Evolutionary conservation across 1,284 basidiomycete species (phyloP).

Genomic region (Blastosporella zonata): DNA sequence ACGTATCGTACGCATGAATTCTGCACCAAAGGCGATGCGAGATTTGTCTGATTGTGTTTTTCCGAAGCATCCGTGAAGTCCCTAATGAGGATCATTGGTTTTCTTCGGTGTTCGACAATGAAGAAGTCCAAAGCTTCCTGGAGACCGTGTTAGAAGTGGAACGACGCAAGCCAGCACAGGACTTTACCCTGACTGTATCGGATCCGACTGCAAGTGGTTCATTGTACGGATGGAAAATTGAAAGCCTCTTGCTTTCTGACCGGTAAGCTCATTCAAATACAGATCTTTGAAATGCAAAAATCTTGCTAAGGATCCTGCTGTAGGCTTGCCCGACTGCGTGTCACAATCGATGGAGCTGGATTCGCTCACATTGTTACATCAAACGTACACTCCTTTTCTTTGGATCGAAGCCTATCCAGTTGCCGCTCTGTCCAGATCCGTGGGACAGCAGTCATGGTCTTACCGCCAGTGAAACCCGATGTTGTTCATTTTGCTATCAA

Average conservation of each 20-base stretch:
- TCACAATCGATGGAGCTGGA: conserved; percentile 20
- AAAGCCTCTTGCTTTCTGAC: conserved; percentile 54
- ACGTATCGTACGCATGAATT: conserved; percentile 46
- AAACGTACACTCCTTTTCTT: conserved; percentile 42
- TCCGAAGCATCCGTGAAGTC: conserved; percentile 61
- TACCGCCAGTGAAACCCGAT: conserved; percentile 6
- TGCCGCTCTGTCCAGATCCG: conserved; percentile 22
- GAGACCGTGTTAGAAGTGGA: conserved; percentile 29
- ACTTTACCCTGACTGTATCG: conserved; percentile 68
- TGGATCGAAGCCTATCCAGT: conserved; percentile 20
- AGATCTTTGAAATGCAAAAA: neutral
- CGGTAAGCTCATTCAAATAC: conserved; percentile 38
- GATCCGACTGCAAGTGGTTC: conserved; percentile 63
- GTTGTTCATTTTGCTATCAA: conserved; percentile 5
- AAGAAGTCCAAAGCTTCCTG: conserved; percentile 54
- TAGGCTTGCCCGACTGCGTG: conserved; percentile 32
- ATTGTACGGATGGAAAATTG: conserved; percentile 63
- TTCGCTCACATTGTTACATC: conserved; percentile 32
- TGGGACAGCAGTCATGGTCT: conserved; percentile 13
- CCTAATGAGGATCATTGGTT: conserved; percentile 70
- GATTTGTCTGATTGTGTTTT: neutral
- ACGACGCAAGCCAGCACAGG: conserved; percentile 13
- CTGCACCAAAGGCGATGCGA: neutral
- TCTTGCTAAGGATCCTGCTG: neutral
- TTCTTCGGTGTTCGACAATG: conserved; percentile 52